Conservation (phyloP, 768 basidiomycete species). For the Tremella yokohamensis region DNA sequence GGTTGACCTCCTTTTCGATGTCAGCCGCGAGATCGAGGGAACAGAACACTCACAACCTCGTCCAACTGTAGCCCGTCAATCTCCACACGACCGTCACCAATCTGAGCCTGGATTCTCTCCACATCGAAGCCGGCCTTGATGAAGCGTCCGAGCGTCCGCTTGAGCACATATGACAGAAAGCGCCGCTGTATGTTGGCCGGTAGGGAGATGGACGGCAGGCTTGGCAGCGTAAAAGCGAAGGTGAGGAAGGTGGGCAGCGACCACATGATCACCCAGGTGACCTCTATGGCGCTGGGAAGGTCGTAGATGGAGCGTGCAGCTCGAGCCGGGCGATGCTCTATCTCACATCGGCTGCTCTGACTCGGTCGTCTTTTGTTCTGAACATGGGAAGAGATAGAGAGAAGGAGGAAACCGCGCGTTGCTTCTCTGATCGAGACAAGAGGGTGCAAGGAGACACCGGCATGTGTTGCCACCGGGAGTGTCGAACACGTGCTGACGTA, state of each 20-base stretch:
- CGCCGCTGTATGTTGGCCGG: slow-evolving; percentile 68
- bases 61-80: slow-evolving; percentile 78
- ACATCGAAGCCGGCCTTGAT: slow-evolving; percentile 83
- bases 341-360: no score
- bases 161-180: slow-evolving; percentile 84
- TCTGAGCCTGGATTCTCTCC: slow-evolving; percentile 82
- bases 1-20: slow-evolving; percentile 68
- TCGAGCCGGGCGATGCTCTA: no score
- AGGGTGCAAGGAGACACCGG: no score
- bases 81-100: slow-evolving; percentile 85
- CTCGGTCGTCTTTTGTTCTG: no score
- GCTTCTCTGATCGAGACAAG: no score
- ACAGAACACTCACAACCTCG: slow-evolving; percentile 59
- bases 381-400: no score
- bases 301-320: no score
- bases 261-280: slow-evolving; percentile 21
- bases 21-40: slow-evolving; percentile 5
- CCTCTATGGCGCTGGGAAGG: no score
- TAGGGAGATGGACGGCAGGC: slow-evolving; percentile 51
- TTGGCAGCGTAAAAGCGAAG: slow-evolving; percentile 38
- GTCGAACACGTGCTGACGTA: slow-evolving; percentile 14
- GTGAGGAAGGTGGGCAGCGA: slow-evolving; percentile 36
- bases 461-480: no score
- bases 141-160: slow-evolving; percentile 75
- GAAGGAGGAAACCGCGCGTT: no score